phyloP scores from a whole-genome alignment of 1,139 yeast genomes.

The Suhomyces kunorum region DNA sequence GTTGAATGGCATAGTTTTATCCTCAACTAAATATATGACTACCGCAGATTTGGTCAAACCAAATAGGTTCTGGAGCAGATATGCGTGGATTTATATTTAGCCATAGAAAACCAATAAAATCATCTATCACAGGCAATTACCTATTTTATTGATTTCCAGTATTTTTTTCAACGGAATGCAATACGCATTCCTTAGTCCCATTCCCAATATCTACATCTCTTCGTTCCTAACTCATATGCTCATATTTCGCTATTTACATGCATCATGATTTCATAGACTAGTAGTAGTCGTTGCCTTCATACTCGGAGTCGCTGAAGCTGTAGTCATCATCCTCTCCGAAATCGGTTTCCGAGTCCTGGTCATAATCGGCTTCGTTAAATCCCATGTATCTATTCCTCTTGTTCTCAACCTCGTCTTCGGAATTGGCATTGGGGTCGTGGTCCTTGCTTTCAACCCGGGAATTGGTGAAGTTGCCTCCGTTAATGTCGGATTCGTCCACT shows the following conservation, averaged over 20 bases:
- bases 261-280: conserved; percentile 5
- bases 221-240: not conserved
- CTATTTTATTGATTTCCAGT: no score
- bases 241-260: conserved; percentile 4
- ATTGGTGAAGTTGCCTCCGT: conserved; percentile 20
- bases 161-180: no score
- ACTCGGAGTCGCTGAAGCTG: conserved; percentile 34
- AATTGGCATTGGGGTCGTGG: conserved; percentile 26
- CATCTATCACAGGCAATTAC: no score
- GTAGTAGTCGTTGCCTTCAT: conserved; percentile 50
- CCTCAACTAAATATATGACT: no score
- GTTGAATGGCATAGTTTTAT: no score
- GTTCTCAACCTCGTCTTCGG: conserved; percentile 46
- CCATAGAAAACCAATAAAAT: no score
- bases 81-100: no score
- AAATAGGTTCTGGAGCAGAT: no score
- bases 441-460: conserved; percentile 23
- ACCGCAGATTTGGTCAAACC: no score
- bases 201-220: not conserved
- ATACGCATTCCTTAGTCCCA: no score
- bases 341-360: conserved; percentile 40
- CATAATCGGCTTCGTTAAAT: conserved; percentile 51
- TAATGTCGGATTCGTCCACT: conserved; percentile 16
- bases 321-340: conserved; percentile 31
- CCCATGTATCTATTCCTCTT: conserved; percentile 48